A percentile compares a stretch with the other conserved stretches of the same genome.
phyloP scores from a whole-genome alignment of 2,329 filamentous ascomycete genomes.

The Paraphaeosphaeria minitans region DNA sequence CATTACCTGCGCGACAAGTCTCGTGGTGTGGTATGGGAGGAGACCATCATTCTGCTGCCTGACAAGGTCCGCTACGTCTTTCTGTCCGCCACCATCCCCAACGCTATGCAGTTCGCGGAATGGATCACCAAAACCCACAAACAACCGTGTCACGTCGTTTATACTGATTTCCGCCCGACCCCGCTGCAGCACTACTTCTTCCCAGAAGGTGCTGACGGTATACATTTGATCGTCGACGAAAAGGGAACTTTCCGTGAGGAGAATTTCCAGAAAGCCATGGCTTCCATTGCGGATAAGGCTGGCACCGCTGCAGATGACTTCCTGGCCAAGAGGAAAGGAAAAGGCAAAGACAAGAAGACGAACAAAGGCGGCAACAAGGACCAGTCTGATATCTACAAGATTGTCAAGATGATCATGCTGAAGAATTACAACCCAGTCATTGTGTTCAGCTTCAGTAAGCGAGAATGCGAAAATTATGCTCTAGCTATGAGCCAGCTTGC shows the following conservation, averaged over 20 bases:
- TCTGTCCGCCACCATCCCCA: slow-evolving; percentile 95
- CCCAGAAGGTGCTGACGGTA: slow-evolving; percentile 88
- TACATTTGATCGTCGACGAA: slow-evolving; percentile 93
- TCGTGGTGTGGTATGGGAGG: slow-evolving; percentile 97
- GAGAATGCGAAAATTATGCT: slow-evolving; percentile 90
- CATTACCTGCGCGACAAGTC: slow-evolving; percentile 96
- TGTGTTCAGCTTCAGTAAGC: slow-evolving; percentile 99
- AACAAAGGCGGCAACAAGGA: slow-evolving; percentile 77
- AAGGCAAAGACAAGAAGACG: slow-evolving; percentile 87
- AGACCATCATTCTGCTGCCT: slow-evolving; percentile 95
- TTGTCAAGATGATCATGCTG: slow-evolving; percentile 98
- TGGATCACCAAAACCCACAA: slow-evolving; percentile 99
- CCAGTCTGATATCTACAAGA: slow-evolving; percentile 89
- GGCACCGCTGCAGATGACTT: slow-evolving; percentile 81
- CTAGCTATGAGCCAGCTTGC: slow-evolving; percentile 83
- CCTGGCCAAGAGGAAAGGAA: slow-evolving; percentile 80
- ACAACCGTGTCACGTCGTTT: slow-evolving; percentile 97
- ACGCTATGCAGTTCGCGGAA: slow-evolving; percentile 98
- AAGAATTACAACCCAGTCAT: slow-evolving; percentile 98
- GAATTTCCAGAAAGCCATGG: slow-evolving; percentile 97
- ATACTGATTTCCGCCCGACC: slow-evolving; percentile 97
- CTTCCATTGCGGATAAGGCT: slow-evolving; percentile 83
- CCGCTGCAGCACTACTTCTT: slow-evolving; percentile 98
- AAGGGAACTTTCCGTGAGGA: slow-evolving; percentile 95
- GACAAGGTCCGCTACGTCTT: slow-evolving; percentile 99